A percentile compares a stretch with the other conserved stretches of the same genome.
phyloP scores from a whole-genome alignment of 2,329 filamentous ascomycete genomes.

The Exophiala aquamarina region DNA sequence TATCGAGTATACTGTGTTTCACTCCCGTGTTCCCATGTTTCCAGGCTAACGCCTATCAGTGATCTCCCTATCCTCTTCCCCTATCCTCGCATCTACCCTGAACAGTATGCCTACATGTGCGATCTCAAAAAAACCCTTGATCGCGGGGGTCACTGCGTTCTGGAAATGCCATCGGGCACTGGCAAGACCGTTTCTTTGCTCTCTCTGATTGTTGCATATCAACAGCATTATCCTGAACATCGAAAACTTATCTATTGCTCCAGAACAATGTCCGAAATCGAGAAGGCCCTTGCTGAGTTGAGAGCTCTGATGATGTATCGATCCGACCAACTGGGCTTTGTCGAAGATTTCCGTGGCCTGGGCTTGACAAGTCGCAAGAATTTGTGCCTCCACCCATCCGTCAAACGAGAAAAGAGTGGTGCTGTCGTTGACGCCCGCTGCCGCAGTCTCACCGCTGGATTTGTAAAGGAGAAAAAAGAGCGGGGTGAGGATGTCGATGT shows the following conservation, averaged over 20 bases:
- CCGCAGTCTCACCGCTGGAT: slow-evolving; percentile 90
- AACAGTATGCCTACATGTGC: slow-evolving; percentile 79
- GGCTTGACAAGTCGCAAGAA: slow-evolving; percentile 97
- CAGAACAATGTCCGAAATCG: slow-evolving; percentile 99
- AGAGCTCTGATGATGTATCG: slow-evolving; percentile 95
- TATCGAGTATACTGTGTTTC: slow-evolving; percentile 59
- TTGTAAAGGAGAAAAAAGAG: slow-evolving; percentile 97
- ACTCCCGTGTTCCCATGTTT: not conserved
- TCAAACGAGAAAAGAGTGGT: slow-evolving; percentile 95
- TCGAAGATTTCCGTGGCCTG: slow-evolving; percentile 89
- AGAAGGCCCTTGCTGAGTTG: slow-evolving; percentile 91
- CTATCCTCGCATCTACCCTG: slow-evolving; percentile 73
- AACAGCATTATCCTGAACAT: slow-evolving; percentile 88
- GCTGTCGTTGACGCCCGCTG: slow-evolving; percentile 92
- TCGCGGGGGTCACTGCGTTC: slow-evolving; percentile 87
- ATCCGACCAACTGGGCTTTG: slow-evolving; percentile 79
- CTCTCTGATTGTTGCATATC: slow-evolving; percentile 94
- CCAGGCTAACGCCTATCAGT: slow-evolving; percentile 40
- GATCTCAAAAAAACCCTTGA: slow-evolving; percentile 88
- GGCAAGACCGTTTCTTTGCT: slow-evolving; percentile 95
- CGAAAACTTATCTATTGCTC: slow-evolving; percentile 98
- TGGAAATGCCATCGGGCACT: slow-evolving; percentile 98
- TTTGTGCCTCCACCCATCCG: slow-evolving; percentile 90
- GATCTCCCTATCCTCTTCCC: slow-evolving; percentile 70
- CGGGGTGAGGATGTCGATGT: slow-evolving; percentile 90